phyloP scores from a whole-genome alignment of 225 moss, liverwort and hornwort species.

The Sphagnum tenellum region DNA sequence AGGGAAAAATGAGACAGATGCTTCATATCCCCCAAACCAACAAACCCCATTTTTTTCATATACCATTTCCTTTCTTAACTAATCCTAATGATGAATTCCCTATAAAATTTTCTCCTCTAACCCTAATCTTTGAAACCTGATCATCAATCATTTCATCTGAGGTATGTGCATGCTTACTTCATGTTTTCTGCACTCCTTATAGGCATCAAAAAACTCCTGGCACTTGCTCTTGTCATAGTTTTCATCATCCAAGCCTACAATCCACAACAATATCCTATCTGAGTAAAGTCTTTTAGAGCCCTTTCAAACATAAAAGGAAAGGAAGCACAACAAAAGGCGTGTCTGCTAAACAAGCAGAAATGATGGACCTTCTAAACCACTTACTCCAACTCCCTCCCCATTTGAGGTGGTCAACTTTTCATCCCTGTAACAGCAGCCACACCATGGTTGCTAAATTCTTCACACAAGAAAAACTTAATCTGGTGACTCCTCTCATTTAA shows the following conservation, averaged over 20 bases:
- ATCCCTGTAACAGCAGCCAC: neutral
- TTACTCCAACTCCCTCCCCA: no score
- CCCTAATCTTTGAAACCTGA: no score
- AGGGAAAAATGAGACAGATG: no score
- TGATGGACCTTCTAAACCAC: no score
- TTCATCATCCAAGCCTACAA: constrained; percentile 69
- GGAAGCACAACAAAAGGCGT: neutral
- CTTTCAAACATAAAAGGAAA: neutral
- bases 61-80: no score
- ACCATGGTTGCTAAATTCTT: neutral
- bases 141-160: neutral
- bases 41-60: no score
- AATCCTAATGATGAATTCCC: no score
- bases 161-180: constrained; percentile 37
- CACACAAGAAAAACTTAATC: neutral
- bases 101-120: no score
- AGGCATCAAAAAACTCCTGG: constrained; percentile 82
- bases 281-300: neutral
- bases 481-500: no score
- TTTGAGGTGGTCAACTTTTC: no score
- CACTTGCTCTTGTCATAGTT: constrained; percentile 96
- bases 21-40: no score
- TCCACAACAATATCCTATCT: constrained; percentile 2
- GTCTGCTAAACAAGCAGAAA: no score
- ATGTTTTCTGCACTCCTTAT: constrained; percentile 94